Evolutionary conservation across 2,329 filamentous ascomycete genomes (phyloP), one percentile per base, ranked within the genome.

Genomic region (Apiospora rasikravindrae): DNA sequence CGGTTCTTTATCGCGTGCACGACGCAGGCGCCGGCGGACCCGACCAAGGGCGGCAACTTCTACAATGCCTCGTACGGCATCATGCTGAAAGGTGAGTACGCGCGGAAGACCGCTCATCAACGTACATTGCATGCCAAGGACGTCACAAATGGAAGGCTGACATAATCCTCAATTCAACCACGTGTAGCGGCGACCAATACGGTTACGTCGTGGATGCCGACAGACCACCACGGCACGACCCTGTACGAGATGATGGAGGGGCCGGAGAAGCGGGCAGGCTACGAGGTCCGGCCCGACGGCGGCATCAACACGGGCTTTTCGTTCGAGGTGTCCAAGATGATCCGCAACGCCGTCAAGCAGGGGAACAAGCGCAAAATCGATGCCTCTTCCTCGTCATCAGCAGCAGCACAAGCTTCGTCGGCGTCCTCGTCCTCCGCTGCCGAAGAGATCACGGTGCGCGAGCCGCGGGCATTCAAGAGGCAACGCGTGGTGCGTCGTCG

Each of bases 1-100:
- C 61, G 73, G 11, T 78, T 75, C 74, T 70, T 76, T 3, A 22
- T 76, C 4, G 74, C 74, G 1, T 73, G 24, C 22, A 76, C 40
- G 66, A 68, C 40, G 40, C 6, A 47, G 66, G 66, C 66, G 2
- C 66, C 73, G 2, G 33, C 53, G 13, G 71, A 73, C 57, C 69
- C 74, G 10, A 71, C 42, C 37, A 75, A 71, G 33, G 74, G 74
- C 1, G 73, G 73, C 1, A 76, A 77, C 47, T 75, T 77, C 10
- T 78, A 75, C 51, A 64, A 76, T 42, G 74, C 75, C 0, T 75
- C 75, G 3, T 77, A 77, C 53, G 77, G 77, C 14, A 75, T 77
- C 66, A 73, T 77, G 73, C 47, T 77, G 72, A 49, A 73, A 29
- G 71, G 73, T 10, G 40, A 64, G 57, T 29, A 40, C 3, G 33